Evolutionary conservation across 305 asterid genomes (phyloP).

Genomic region (Fraxinus paxiana): DNA sequence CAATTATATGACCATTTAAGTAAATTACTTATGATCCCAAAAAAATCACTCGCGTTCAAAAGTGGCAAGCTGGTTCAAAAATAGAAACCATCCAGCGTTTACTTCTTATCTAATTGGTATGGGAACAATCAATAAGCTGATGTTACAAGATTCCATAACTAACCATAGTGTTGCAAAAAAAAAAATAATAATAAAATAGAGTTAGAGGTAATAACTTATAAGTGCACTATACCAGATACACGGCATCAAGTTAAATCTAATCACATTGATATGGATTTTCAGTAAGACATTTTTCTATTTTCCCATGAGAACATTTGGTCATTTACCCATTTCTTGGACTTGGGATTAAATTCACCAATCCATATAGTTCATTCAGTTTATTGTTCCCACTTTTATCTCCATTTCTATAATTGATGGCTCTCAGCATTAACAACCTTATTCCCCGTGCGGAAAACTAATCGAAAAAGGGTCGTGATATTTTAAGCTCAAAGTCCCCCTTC

Average conservation of each 20-base stretch:
- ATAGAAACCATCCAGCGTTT: neutral
- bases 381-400: neutral
- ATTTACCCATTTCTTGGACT: neutral
- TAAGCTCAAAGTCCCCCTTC: neutral
- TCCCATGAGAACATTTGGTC: neutral
- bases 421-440: neutral
- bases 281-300: neutral
- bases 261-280: neutral
- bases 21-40: neutral
- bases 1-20: neutral
- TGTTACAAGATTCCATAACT: neutral
- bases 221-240: neutral
- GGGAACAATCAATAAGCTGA: neutral
- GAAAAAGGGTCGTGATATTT: neutral
- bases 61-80: neutral
- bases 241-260: neutral
- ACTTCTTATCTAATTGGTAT: neutral
- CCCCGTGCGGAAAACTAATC: neutral
- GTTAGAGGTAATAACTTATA: neutral
- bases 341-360: neutral
- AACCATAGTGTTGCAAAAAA: neutral
- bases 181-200: neutral
- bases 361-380: neutral
- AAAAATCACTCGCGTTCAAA: neutral
- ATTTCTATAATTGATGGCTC: neutral